Percentiles rank a stretch among this genome's conserved stretches.
Conservation (phyloP, 345 rosid genomes). For the Gossypium sturtianum region DNA sequence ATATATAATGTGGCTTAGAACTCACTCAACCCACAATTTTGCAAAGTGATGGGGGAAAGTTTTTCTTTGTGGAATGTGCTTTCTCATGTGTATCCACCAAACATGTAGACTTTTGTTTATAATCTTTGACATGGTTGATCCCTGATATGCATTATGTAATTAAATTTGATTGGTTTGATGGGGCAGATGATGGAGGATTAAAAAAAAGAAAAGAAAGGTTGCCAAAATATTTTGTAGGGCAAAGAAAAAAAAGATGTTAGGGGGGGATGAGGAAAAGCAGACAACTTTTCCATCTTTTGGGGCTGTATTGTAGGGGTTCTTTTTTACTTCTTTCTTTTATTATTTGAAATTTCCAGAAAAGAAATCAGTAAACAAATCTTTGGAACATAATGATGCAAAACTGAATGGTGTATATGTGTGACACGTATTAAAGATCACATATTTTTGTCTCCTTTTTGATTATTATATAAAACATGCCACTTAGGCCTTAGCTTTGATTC, state of each 20-base stretch:
- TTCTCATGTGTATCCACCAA: slow-evolving; percentile 16
- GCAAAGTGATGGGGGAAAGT: slow-evolving; percentile 14
- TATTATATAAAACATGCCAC: too few species aligned
- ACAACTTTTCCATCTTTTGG: slow-evolving; percentile 9
- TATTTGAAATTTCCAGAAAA: slow-evolving; percentile 12
- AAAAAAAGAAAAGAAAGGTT: neutral
- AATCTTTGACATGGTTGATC: slow-evolving; percentile 24
- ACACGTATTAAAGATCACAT: slow-evolving; percentile 16
- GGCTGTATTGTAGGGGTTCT: slow-evolving; percentile 4
- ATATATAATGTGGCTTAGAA: neutral
- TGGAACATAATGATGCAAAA: slow-evolving; percentile 17
- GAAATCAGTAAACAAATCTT: slow-evolving; percentile 12
- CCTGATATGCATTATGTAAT: slow-evolving; percentile 17
- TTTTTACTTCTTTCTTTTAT: neutral
- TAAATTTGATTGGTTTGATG: slow-evolving; percentile 27
- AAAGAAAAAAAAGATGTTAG: neutral
- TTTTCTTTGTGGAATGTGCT: slow-evolving; percentile 14
- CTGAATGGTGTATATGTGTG: slow-evolving; percentile 27
- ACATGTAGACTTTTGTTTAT: slow-evolving; percentile 27
- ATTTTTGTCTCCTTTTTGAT: neutral
- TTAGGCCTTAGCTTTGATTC: too few species aligned
- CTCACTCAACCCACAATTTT: slow-evolving; percentile 18
- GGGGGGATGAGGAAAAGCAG: neutral
- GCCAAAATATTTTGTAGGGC: slow-evolving; percentile 12
- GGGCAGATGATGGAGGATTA: neutral